A percentile compares a stretch with the other conserved stretches of the same genome.
These are phyloP conservation scores for Psilocybe subaeruginosa DNA, from an alignment of 768 basidiomycete genomes.

Conservation along the genomic window DNA sequence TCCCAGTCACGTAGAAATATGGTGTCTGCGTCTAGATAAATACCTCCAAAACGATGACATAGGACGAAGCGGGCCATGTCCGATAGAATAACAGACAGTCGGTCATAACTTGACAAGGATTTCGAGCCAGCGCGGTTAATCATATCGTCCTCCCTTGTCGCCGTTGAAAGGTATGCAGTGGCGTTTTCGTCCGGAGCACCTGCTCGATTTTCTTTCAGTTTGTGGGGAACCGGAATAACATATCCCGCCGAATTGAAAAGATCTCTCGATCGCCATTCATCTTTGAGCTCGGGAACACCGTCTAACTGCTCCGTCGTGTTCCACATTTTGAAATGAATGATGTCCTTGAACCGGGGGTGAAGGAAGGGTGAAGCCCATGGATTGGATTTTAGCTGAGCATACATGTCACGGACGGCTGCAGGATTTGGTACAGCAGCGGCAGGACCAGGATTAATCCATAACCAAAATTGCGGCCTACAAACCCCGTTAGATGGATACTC, in stretches of 20 bases:
- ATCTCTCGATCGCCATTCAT: constrained; percentile 86
- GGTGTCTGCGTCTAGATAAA: constrained; percentile 97
- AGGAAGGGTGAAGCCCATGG: constrained; percentile 97
- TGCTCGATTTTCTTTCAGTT: constrained; percentile 19
- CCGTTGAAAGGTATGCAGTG: constrained; percentile 16
- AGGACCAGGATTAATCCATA: constrained; percentile 99
- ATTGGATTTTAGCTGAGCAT: constrained; percentile 74
- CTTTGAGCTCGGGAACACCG: constrained; percentile 83
- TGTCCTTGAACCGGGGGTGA: constrained; percentile 88
- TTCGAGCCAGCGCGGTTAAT: constrained; percentile 84
- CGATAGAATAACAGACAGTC: constrained; percentile 89
- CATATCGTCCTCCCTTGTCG: constrained; percentile 40
- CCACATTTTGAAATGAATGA: constrained; percentile 96
- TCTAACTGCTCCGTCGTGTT: constrained; percentile 98
- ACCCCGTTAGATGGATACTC: constrained; percentile 47
- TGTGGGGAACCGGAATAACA: constrained; percentile 56
- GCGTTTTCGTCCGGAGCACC: constrained; percentile 17
- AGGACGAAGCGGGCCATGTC: constrained; percentile 98
- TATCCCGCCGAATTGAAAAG: constrained; percentile 90
- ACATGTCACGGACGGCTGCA: constrained; percentile 81
- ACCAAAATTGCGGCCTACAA: constrained; percentile 93
- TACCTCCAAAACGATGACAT: constrained; percentile 95
- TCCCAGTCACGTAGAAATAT: constrained; percentile 98
- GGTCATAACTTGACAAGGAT: constrained; percentile 84
- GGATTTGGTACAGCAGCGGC: constrained; percentile 90